Evolutionary conservation across 306 rosid species (phyloP).

Genomic region (Mimosa pudica): DNA sequence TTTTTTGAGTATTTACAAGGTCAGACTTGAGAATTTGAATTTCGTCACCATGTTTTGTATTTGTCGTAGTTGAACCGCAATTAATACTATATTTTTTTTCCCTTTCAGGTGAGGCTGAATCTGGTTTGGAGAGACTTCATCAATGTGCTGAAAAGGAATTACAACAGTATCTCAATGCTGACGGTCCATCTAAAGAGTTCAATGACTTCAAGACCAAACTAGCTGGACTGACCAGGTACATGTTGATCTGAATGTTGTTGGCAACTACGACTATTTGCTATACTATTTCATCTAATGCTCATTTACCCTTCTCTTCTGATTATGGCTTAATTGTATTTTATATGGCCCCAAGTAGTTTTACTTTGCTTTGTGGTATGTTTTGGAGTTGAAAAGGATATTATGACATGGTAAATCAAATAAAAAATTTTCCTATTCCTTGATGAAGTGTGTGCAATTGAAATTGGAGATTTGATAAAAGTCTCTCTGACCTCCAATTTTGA

Average conservation of each 20-base stretch:
- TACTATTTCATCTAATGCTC: background rate
- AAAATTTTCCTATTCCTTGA: background rate
- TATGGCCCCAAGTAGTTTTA: background rate
- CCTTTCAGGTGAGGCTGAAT: constrained; percentile 72
- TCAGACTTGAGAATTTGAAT: constrained; percentile 35
- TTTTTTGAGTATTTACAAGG: constrained; percentile 85
- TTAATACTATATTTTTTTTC: background rate
- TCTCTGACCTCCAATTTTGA: background rate
- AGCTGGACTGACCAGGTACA: constrained; percentile 73
- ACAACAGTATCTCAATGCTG: constrained; percentile 58
- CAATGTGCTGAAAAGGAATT: constrained; percentile 84
- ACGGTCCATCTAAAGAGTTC: constrained; percentile 62
- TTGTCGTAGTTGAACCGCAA: constrained; percentile 14
- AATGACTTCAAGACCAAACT: constrained; percentile 77
- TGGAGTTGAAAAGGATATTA: background rate
- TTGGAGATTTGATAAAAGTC: background rate
- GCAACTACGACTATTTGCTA: background rate
- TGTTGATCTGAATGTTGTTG: constrained; percentile 17
- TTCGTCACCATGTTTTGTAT: constrained; percentile 25
- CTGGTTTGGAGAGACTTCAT: constrained; percentile 84
- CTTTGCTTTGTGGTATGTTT: background rate
- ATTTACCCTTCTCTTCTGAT: background rate
- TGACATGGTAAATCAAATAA: background rate
- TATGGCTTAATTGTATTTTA: background rate
- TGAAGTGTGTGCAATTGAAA: background rate